phyloP scores from a whole-genome alignment of 2,329 filamentous ascomycete genomes.

The Niveomyces coronatus region DNA sequence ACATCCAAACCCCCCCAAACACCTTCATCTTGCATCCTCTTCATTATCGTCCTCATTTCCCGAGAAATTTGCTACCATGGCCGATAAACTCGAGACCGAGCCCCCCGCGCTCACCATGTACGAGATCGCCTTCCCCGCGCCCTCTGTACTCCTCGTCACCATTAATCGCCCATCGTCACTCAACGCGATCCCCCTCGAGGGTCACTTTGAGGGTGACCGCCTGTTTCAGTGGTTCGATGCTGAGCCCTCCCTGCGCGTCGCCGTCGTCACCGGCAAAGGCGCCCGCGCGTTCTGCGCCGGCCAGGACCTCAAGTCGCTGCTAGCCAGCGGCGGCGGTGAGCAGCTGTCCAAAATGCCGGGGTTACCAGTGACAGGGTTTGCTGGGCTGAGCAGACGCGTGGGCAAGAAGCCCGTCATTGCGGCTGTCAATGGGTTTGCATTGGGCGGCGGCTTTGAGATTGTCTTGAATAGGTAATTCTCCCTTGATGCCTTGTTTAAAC shows the following conservation, averaged over 20 bases:
- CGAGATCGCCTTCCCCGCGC: constrained; percentile 33
- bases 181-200: constrained; percentile 33
- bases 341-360: constrained; percentile 8
- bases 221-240: constrained; percentile 44
- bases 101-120: constrained; percentile 12
- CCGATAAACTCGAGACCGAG: constrained; percentile 9
- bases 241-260: constrained; percentile 36
- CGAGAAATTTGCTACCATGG: constrained; percentile 4
- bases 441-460: constrained; percentile 49
- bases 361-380: constrained; percentile 31
- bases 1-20: too few relatives aligned
- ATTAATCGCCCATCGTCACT: constrained; percentile 39
- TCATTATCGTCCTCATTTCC: neutral
- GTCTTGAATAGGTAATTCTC: constrained; percentile 40
- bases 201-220: constrained; percentile 37
- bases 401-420: constrained; percentile 53
- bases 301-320: constrained; percentile 43
- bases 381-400: constrained; percentile 40
- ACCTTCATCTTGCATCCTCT: neutral
- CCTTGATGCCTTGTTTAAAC: too few relatives aligned
- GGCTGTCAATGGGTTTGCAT: constrained; percentile 46
- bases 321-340: constrained; percentile 19
- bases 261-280: constrained; percentile 41
- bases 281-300: constrained; percentile 44
- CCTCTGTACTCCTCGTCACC: constrained; percentile 39